Evolutionary conservation across 2,329 filamentous ascomycete species (phyloP), one percentile per base, ranked within the genome.

Genomic region (Fusarium lateritium): DNA sequence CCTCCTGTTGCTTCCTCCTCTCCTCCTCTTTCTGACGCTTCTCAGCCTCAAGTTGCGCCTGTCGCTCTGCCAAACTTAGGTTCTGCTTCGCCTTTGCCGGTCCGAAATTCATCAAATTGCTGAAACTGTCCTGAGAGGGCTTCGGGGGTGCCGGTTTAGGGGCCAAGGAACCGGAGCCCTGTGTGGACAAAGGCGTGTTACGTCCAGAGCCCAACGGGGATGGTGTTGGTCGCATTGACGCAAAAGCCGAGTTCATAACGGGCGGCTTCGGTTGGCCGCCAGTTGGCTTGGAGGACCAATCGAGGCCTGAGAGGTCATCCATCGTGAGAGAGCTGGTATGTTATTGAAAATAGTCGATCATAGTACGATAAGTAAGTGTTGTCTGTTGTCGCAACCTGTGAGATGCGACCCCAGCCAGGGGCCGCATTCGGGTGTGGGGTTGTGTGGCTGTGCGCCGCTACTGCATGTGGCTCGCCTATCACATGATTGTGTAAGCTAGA

Each of bases 41-140:
- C 79, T 91, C 88, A 6, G 84, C 86, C 68, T 89, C 86, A 38
- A 91, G 79, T 62, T 87, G 88, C 66, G 89, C 87, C 79, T 93
- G 92, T 74, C 94, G 91, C 79, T 97, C 93, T 69, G 92, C 88
- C 70, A 97, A 81, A 65, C 89, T 91, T 17, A 98, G 83, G 68
- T 92, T 96, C 78, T 89, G 91, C 31, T 86, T 87, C 55, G 81
- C 80, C 77, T 90, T 90, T 51, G 85, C 81, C 7, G 77, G 71
- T 17, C 78, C 79, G 73, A 91, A 89, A 70, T 86, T 89, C 65
- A 94, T 84, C 52, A 96, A 83, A 73, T 90, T 92, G 75, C 92
- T 92, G 80, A 96, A 96, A 82, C 91, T 94, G 76, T 96, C 93
- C 46, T 85, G 81, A 7, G 86, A 79, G 36, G 89, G 75, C 71